phyloP scores from a whole-genome alignment of 495 filamentous ascomycete species.

The Talaromyces stipitatus region DNA sequence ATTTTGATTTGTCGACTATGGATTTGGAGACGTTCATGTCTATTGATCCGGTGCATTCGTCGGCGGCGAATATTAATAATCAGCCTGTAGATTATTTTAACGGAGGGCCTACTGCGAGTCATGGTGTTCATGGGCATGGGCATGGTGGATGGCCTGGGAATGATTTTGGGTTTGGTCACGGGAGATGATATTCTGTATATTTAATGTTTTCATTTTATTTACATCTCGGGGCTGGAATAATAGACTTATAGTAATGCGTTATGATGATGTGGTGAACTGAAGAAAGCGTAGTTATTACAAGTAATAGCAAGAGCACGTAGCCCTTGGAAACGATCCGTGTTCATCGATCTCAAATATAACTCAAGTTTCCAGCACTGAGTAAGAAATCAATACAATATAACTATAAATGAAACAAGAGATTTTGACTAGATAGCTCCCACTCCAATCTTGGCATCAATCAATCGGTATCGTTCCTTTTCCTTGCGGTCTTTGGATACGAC shows the following conservation, averaged over 20 bases:
- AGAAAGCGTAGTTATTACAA: too few species aligned
- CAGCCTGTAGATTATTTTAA: neutral
- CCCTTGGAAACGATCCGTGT: neutral
- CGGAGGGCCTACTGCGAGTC: too few species aligned
- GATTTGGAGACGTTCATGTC: conserved; percentile 37
- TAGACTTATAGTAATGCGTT: too few species aligned
- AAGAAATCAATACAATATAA: neutral
- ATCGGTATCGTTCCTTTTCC: conserved; percentile 60
- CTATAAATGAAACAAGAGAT: neutral
- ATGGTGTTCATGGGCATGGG: neutral
- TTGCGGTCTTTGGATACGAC: conserved; percentile 66
- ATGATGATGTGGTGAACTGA: too few species aligned
- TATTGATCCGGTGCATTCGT: conserved; percentile 15
- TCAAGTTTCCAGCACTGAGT: conserved; percentile 2
- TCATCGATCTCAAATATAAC: neutral
- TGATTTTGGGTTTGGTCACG: neutral
- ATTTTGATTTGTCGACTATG: conserved; percentile 41
- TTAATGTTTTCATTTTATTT: too few species aligned
- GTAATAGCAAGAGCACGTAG: too few species aligned
- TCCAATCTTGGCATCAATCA: conserved; percentile 67
- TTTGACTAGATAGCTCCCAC: conserved; percentile 21
- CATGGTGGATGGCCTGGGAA: neutral
- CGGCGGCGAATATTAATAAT: neutral
- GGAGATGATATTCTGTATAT: neutral
- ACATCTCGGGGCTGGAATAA: too few species aligned